Conservation (phyloP, 108 stramenopile species). For the Nitzschia palea region DNA sequence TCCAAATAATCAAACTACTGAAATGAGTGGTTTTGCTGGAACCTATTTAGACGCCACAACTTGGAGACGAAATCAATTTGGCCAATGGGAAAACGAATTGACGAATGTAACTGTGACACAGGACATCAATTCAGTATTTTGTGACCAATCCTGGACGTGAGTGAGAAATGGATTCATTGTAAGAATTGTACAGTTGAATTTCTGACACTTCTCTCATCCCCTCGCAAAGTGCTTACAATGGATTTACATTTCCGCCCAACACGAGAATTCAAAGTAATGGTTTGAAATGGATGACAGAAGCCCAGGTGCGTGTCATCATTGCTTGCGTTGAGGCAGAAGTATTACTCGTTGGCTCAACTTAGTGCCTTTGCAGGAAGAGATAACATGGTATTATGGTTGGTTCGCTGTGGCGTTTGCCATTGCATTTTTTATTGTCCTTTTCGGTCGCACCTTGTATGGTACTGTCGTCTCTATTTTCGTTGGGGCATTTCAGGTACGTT, state of each 20-base stretch:
- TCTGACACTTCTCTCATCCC: not conserved
- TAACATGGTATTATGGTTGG: slow-evolving; percentile 58
- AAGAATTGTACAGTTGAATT: not conserved
- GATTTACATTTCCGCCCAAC: slow-evolving; percentile 54
- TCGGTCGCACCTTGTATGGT: slow-evolving; percentile 29
- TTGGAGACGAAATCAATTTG: not conserved
- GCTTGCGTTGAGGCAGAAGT: not conserved
- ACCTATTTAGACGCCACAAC: too few relatives aligned
- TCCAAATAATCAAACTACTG: slow-evolving; percentile 2
- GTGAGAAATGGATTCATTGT: not conserved
- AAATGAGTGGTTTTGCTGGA: slow-evolving; percentile 7
- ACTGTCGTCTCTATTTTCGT: slow-evolving; percentile 38
- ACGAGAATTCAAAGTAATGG: slow-evolving; percentile 27
- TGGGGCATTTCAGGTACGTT: slow-evolving; percentile 46
- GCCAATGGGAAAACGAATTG: not conserved
- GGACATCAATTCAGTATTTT: slow-evolving; percentile 34
- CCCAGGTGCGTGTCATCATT: slow-evolving; percentile 18
- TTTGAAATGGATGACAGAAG: slow-evolving; percentile 42
- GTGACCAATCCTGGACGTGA: slow-evolving; percentile 37
- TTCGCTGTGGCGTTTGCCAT: slow-evolving; percentile 36
- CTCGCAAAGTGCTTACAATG: slow-evolving; percentile 1
- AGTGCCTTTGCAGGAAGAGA: slow-evolving; percentile 26
- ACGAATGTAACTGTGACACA: slow-evolving; percentile 26
- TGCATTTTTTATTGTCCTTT: slow-evolving; percentile 39
- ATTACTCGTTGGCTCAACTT: not conserved